Evolutionary conservation across 495 filamentous ascomycete genomes (phyloP), one percentile per base, ranked within the genome.

Genomic region (Trichodelitschia bisporula): DNA sequence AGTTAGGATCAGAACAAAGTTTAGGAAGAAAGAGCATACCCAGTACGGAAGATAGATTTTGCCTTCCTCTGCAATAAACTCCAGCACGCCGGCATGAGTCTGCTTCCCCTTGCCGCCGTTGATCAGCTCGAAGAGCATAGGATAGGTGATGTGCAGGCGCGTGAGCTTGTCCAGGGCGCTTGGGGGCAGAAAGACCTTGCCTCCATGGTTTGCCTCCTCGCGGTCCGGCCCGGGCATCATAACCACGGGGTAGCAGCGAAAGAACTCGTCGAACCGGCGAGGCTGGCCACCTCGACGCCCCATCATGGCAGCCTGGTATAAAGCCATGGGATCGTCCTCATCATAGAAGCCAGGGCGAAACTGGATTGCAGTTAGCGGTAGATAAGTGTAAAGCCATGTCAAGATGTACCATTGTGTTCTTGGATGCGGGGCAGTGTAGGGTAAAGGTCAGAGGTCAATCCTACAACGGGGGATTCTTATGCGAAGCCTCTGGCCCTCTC

Each of bases 21-120:
- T 24, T 27, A 20, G 25, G 9, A n/a, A 20, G n/a, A 15, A 6
- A 19, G 5, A 19, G 46, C 70, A 41, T 57, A 90, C 80, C 86
- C 86, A 97, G 44, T 77, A 75, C 27, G 86, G 86, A 33, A 97
- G 55, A 55, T 97, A 97, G 4, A 89, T 79, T 46, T 86, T 76
- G 18, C 86, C 86, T 50, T 97, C 86, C 47, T 95, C 86, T 6
- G 86, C 86, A 33, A 92, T 82, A 46, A 97, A 97, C 46, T 97
- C 86, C 37, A 97, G 51, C 28, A 95, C 89, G 54, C 86, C 86
- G 4, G 77, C 82, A 53, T 97, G 89, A 15, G 80, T 78, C 46
- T 69, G 66, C 39, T 57, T 70, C 11, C 69, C 69, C 45, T 69
- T 72, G 13, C 69, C 63, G 3, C 83, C 82, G 48, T 95, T 95